Percentiles rank a stretch among this genome's conserved stretches.
Conservation (phyloP, 768 basidiomycete species). For the Naematelia aurantialba region DNA sequence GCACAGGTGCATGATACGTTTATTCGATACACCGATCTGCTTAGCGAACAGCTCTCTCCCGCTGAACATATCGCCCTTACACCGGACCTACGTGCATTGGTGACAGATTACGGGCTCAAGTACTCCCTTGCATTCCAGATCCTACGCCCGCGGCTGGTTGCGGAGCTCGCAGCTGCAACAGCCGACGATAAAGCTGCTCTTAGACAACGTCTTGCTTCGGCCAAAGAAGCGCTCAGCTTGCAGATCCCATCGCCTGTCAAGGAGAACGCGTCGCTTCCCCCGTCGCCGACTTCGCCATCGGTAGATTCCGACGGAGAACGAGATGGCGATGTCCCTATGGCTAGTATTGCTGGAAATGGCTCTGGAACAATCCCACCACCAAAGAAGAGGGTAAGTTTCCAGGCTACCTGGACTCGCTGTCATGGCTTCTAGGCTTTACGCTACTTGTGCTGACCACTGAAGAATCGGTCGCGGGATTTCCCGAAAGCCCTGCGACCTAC, state of each 20-base stretch:
- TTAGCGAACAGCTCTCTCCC: constrained; percentile 67
- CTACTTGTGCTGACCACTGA: neutral
- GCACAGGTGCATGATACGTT: constrained; percentile 84
- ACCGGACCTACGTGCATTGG: constrained; percentile 70
- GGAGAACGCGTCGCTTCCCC: constrained; percentile 10
- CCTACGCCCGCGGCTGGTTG: constrained; percentile 61
- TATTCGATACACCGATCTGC: constrained; percentile 83
- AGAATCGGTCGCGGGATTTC: neutral
- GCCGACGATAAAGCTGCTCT: constrained; percentile 24
- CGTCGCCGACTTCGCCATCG: constrained; percentile 5
- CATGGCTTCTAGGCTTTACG: too few species aligned
- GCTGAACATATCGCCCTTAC: constrained; percentile 72
- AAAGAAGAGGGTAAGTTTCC: neutral
- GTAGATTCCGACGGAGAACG: constrained; percentile 10
- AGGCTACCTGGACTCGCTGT: neutral
- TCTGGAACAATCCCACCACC: constrained; percentile 5
- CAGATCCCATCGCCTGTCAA: constrained; percentile 19
- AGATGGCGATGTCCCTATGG: neutral
- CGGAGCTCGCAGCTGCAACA: constrained; percentile 24
- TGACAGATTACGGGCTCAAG: constrained; percentile 71
- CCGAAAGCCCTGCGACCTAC: constrained; percentile 55
- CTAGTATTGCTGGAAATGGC: constrained; percentile 12
- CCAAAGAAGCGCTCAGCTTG: constrained; percentile 18
- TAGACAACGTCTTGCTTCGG: constrained; percentile 10
- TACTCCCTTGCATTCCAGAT: constrained; percentile 92